Percentiles rank a stretch among this genome's conserved stretches.
Evolutionary conservation across 2,329 filamentous ascomycete species (phyloP).

Genomic region (Monosporascus sp.): DNA sequence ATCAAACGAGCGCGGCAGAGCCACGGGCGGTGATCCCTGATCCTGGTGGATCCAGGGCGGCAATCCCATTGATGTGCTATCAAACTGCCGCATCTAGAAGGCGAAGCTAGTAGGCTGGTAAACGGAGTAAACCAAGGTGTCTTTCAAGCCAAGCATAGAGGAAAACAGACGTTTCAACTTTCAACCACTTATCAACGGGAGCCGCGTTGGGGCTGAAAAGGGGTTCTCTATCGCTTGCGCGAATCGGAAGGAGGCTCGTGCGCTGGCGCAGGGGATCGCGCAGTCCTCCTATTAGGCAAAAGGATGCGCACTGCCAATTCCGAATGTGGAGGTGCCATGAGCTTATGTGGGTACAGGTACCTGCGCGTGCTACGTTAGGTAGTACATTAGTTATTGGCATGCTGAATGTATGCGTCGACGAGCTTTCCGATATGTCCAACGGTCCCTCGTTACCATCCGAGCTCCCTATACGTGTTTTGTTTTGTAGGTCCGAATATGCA

Average conservation of each 20-base stretch:
- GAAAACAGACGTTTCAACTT: not conserved
- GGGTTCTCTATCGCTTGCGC: not conserved
- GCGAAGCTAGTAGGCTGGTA: not conserved
- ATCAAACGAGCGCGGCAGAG: not conserved
- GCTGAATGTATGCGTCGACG: too few species aligned
- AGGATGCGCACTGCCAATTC: not conserved
- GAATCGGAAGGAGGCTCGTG: not conserved
- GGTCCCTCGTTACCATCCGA: too few species aligned
- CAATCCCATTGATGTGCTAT: not conserved
- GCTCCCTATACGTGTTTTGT: too few species aligned
- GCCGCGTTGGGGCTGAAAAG: not conserved
- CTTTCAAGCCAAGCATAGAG: not conserved
- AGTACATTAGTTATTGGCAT: too few species aligned
- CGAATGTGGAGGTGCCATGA: too few species aligned
- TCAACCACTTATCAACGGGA: not conserved
- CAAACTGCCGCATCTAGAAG: not conserved
- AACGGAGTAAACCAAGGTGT: too few species aligned
- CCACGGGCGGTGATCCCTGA: not conserved
- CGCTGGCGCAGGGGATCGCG: not conserved
- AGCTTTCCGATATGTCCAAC: too few species aligned
- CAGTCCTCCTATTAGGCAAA: not conserved
- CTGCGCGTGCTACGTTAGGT: too few species aligned
- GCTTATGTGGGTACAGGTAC: too few species aligned
- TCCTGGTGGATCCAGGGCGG: not conserved
- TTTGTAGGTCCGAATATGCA: too few species aligned